Conservation (phyloP, 176 grass and related monocot genomes). For the Oropetium thomaeum region DNA sequence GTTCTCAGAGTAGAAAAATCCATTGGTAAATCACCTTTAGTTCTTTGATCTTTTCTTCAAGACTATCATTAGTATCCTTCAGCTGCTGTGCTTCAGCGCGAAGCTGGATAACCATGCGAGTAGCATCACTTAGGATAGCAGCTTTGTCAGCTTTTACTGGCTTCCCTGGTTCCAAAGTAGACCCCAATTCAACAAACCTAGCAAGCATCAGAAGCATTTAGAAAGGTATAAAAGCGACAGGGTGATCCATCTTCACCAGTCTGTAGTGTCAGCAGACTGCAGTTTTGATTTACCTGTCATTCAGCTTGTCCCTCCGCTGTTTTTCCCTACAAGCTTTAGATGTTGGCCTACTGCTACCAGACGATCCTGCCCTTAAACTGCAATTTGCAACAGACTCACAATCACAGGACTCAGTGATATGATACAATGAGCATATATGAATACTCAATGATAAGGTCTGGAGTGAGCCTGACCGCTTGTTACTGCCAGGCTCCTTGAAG, state of each 20-base stretch:
- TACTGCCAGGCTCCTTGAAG: conserved; percentile 49
- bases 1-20: background rate
- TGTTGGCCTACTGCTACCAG: conserved; percentile 26
- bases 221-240: background rate
- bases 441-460: background rate
- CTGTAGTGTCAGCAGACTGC: background rate
- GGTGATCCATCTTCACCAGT: background rate
- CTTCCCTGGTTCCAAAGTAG: conserved; percentile 67
- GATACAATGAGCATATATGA: background rate
- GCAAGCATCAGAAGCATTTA: background rate
- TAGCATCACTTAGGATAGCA: conserved; percentile 69
- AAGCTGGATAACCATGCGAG: conserved; percentile 64
- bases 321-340: conserved; percentile 78
- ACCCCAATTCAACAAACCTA: conserved; percentile 73
- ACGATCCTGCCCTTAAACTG: conserved; percentile 56
- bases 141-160: conserved; percentile 67
- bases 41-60: conserved; percentile 75
- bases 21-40: conserved; percentile 48
- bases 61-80: conserved; percentile 61
- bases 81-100: conserved; percentile 57
- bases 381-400: conserved; percentile 13
- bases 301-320: conserved; percentile 64
- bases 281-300: conserved; percentile 49
- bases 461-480: conserved; percentile 49
- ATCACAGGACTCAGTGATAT: conserved; percentile 12